Evolutionary conservation across 169 alveolate genomes (phyloP), one percentile per base, ranked within the genome.

Genomic region (Theileria orientalis): DNA sequence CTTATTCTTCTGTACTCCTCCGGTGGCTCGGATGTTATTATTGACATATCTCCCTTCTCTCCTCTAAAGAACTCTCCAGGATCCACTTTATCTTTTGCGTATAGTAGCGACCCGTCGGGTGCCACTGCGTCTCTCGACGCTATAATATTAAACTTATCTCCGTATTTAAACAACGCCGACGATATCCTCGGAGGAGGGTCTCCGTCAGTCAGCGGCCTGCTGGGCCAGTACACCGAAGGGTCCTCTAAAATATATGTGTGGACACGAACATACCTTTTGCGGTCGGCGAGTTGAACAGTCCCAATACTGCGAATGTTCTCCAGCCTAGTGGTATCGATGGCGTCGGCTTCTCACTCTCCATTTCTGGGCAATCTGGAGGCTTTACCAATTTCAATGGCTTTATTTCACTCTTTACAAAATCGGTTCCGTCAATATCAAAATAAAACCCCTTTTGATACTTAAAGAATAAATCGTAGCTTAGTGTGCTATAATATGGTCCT

Each of bases 241-340:
- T 79, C 87, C 7, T 42, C 42, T 19, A 69, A 64, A 29, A 74
- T 1, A 23, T 68, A 40, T 70, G 71, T 8, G 57, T 66, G 29
- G 16, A 23, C 2, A 6, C 7, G 14, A 63, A 63, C 0, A 63
- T 47, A 68, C 69, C 76, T 46, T 54, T 68, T 3, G 16, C 8
- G 6, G 14, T 40, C 6, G 51, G 54, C 19, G 29, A 2, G 46
- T 41, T 75, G 19, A 68, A 79, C 23, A 74, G 44, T 11, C 77
- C 89, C 5, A 82, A 32, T 11, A 67, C 85, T 37, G 75, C 84
- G 35, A 82, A 82, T 0, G 75, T 82, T 0, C 89, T 69, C 89
- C 89, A 82, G 7, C 89, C 89, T 32, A 82, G 37, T 2, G 89
- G 89, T 9, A 82, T 80, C 27, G 89, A 66, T n/a, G 89, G 85